phyloP scores from a whole-genome alignment of 2,329 filamentous ascomycete species.

The Pseudogymnoascus pannorum region DNA sequence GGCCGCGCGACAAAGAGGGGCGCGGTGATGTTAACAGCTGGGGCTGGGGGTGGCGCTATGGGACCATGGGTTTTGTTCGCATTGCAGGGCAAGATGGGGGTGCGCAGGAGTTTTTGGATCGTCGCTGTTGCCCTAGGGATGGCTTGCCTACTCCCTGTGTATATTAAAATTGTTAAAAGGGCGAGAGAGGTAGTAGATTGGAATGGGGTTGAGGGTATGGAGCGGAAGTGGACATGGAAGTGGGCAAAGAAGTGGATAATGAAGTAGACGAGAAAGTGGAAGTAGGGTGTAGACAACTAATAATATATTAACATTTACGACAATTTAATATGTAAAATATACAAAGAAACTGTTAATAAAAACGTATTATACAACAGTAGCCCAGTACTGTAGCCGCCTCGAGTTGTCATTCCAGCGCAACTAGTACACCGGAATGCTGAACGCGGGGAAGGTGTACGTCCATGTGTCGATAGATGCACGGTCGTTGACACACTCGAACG shows the following conservation, averaged over 20 bases:
- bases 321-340: no score
- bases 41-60: conserved; percentile 20
- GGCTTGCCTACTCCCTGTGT: not conserved
- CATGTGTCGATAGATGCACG: conserved; percentile 25
- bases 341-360: no score
- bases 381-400: no score
- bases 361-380: no score
- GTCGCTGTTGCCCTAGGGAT: not conserved
- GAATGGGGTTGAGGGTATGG: not conserved
- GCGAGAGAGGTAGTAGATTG: not conserved
- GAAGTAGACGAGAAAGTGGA: no score
- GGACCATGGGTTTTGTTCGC: conserved; percentile 25
- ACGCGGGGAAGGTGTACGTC: conserved; percentile 23
- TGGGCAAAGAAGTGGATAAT: not conserved
- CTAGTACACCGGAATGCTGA: conserved; percentile 20
- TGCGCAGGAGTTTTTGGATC: not conserved
- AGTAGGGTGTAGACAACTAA: no score
- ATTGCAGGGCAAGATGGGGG: not conserved
- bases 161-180: not conserved
- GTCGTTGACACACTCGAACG: conserved; percentile 24
- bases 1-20: conserved; percentile 71
- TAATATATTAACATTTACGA: no score
- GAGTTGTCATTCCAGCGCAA: not conserved
- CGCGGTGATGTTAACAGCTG: conserved; percentile 38
- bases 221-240: not conserved